Base-by-base conservation (phyloP, 176 grass and related monocot genomes). In the Oryza officinalis region DNA sequence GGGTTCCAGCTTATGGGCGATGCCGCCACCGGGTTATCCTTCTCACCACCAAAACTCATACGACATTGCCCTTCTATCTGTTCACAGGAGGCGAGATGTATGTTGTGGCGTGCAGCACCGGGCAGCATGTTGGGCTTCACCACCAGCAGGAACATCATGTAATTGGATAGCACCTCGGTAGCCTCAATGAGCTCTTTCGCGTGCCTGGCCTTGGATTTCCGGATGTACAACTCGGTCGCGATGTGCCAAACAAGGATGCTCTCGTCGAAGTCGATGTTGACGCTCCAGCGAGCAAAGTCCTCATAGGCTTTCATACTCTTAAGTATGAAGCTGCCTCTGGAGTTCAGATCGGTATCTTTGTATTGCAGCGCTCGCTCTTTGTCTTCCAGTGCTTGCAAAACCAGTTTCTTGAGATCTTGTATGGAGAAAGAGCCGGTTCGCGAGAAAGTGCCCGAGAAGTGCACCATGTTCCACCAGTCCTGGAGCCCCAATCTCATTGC, bases 221-320 rank as follows among this genome's bases (percentile, higher is more conserved):
- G 35, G 68, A 71, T 12, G 35, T n/a, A 38, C 20, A 92, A 46
- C 68, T 84, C 78, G 3, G 79, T 89, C 1, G 86, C 79, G 10
- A 92, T 86, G 78, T 89, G 90, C 90, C 90, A 89, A 13, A 92
- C 63, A 27, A 92, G 61, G n/a, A 89, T 80, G 26, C 78, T 81
- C 59, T 67, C 85, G 0, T 87, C 71, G 18, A 68, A 28, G 15
- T 87, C 85, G 15, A 1, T 14, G 4, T 67, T 23, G 2, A 86
- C 15, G 8, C 67, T 69, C 66, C 66, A 38, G 9, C 33, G 37
- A 4, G 67, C 37, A 11, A 38, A 37, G 2, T 40, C 33, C 18
- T 22, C 67, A 0, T 38, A 69, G 17, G 37, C 18, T n/a, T 22
- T 15, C 50, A 54, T 20, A 8, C 50, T 54, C 6, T 54, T 54